Conservation (phyloP, 345 rosid genomes). For the Rhizophora mangle region DNA sequence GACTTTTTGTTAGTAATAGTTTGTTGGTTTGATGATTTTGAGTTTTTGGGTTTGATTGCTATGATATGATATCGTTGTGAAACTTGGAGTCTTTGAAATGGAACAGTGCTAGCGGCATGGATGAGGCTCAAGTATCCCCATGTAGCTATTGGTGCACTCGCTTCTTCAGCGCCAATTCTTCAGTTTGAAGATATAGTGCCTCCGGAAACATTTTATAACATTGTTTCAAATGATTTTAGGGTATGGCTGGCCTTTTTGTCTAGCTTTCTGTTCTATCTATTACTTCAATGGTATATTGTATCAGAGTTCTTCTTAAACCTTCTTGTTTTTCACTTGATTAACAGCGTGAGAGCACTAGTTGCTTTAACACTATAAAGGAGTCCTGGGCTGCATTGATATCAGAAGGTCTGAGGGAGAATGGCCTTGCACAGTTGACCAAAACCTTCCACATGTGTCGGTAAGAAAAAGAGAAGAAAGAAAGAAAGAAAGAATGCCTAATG, state of each 20-base stretch:
- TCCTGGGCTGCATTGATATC: conserved; percentile 64
- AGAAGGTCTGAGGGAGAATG: conserved; percentile 64
- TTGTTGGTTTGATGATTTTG: neutral
- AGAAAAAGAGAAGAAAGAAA: conserved; percentile 17
- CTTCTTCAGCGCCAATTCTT: conserved; percentile 94
- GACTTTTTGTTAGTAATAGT: neutral
- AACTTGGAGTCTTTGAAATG: conserved; percentile 9
- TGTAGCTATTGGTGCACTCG: conserved; percentile 80
- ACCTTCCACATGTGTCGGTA: conserved; percentile 76
- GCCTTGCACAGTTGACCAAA: conserved; percentile 59
- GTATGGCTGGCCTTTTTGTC: conserved; percentile 24
- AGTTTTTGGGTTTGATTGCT: too few species aligned
- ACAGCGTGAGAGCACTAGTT: conserved; percentile 84
- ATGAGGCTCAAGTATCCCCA: conserved; percentile 98
- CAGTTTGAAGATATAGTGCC: conserved; percentile 91
- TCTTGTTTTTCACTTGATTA: neutral
- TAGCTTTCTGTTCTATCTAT: neutral
- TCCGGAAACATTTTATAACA: conserved; percentile 72
- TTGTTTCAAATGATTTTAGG: conserved; percentile 79
- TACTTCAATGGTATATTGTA: too few species aligned
- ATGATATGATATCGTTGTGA: neutral
- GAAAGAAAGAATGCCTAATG: neutral
- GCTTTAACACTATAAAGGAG: conserved; percentile 69
- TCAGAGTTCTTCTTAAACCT: too few species aligned
- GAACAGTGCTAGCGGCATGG: conserved; percentile 94